Conservation (phyloP, 2,329 filamentous ascomycete species). For the Coniochaeta sp. region DNA sequence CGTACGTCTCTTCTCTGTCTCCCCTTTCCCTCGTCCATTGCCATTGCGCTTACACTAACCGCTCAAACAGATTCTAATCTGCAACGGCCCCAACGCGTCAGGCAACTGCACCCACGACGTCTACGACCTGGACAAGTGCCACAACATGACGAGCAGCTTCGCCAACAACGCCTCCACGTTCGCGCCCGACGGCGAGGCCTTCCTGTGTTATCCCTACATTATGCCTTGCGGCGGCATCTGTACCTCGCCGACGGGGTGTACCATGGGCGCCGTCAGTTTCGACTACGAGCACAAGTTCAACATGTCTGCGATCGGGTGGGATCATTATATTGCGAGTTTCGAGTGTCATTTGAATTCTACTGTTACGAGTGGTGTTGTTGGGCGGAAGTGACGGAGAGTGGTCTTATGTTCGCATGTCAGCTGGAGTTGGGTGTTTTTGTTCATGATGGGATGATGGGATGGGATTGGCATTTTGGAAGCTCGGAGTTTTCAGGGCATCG, state of each 20-base stretch:
- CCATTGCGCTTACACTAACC: not conserved
- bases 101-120: constrained; percentile 36
- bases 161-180: constrained; percentile 39
- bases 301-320: constrained; percentile 37
- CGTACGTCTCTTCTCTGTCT: constrained; percentile 27
- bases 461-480: not conserved
- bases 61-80: constrained; percentile 37
- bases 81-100: constrained; percentile 42
- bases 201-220: constrained; percentile 39
- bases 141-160: constrained; percentile 35
- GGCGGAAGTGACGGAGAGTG: not conserved
- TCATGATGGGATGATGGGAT: not conserved
- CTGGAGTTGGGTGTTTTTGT: not conserved
- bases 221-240: constrained; percentile 35
- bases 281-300: constrained; percentile 39
- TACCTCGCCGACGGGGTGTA: constrained; percentile 45
- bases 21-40: not conserved
- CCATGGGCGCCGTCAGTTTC: constrained; percentile 40
- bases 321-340: constrained; percentile 29
- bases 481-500: constrained; percentile 1
- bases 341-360: constrained; percentile 22
- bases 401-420: not conserved
- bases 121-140: constrained; percentile 36
- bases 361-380: constrained; percentile 9
- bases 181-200: constrained; percentile 40